These are phyloP conservation scores for Oryza officinalis DNA, from an alignment of 176 grass and related monocot genomes.

Conservation along the genomic window DNA sequence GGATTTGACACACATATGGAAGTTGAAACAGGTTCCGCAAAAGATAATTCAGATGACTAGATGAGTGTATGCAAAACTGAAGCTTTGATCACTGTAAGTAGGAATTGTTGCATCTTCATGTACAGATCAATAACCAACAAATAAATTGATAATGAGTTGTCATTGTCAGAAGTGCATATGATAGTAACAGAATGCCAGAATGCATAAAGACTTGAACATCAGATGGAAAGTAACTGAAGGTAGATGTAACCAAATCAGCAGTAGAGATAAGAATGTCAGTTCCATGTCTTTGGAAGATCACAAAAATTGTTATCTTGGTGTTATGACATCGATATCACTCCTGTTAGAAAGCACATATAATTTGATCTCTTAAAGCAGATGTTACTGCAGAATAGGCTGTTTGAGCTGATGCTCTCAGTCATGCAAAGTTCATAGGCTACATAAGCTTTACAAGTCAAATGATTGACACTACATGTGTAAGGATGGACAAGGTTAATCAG, in stretches of 20 bases:
- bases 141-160: background rate
- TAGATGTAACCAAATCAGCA: background rate
- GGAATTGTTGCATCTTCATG: background rate
- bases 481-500: background rate
- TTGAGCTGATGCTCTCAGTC: constrained; percentile 5
- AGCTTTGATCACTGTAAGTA: background rate
- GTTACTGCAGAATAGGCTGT: background rate
- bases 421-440: background rate
- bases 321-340: background rate
- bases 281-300: constrained; percentile 8
- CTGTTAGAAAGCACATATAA: background rate
- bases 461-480: background rate
- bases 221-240: background rate
- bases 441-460: constrained; percentile 11
- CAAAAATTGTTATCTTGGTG: background rate
- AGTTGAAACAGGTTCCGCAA: background rate
- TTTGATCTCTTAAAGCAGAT: background rate
- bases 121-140: background rate
- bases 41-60: background rate
- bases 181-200: background rate
- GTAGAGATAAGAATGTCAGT: background rate
- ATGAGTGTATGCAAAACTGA: background rate
- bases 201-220: background rate
- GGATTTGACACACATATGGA: background rate
- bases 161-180: background rate